phyloP scores from a whole-genome alignment of 371 early-diverging fungal genomes.

The Phascolomyces articulosus region DNA sequence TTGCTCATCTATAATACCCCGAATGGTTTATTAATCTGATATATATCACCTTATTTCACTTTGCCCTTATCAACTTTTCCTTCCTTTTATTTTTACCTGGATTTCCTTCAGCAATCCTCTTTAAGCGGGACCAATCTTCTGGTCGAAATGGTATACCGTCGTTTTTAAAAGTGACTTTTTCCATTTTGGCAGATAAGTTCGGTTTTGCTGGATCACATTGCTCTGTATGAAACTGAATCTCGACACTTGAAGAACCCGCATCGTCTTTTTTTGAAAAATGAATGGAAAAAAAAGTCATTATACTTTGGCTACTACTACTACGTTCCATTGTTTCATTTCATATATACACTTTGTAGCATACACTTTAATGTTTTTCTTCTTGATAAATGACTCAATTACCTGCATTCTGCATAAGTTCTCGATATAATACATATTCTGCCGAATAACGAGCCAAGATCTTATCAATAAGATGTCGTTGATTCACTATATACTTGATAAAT shows the following conservation, averaged over 20 bases:
- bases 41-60: no score
- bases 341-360: no score
- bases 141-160: constrained; percentile 83
- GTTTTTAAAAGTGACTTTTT: constrained; percentile 76
- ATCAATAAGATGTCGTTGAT: constrained; percentile 92
- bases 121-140: constrained; percentile 85
- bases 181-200: constrained; percentile 55
- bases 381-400: constrained; percentile 17
- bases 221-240: constrained; percentile 59
- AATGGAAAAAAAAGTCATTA: neutral
- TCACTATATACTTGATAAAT: constrained; percentile 23
- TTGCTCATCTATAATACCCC: constrained; percentile 35
- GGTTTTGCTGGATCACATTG: constrained; percentile 40
- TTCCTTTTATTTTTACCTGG: constrained; percentile 52
- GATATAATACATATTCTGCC: constrained; percentile 75
- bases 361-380: neutral
- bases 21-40: no score
- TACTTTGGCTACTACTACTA: no score
- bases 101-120: constrained; percentile 92
- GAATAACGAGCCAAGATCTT: constrained; percentile 89
- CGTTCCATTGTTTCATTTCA: neutral
- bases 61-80: no score
- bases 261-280: constrained; percentile 49
- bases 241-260: constrained; percentile 61
- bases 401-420: constrained; percentile 76